phyloP scores from a whole-genome alignment of 2,329 filamentous ascomycete species.

The Microcyclospora pomicola region DNA sequence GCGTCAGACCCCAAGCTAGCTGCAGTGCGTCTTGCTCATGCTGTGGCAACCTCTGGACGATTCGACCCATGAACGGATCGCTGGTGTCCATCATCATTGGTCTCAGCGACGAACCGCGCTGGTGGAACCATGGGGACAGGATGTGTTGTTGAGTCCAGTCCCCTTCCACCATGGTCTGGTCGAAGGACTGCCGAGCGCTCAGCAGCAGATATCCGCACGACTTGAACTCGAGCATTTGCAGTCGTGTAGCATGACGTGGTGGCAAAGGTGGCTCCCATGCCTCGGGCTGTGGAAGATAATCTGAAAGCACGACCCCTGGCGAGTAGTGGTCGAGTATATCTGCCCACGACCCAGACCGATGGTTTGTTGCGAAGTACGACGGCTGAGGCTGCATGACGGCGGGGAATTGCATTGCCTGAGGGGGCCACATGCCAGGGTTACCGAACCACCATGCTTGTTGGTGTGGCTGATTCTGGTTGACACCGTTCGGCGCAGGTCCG shows the following conservation, averaged over 20 bases:
- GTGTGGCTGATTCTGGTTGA: neutral
- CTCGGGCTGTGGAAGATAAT: conserved; percentile 25
- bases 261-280: conserved; percentile 16
- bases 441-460: conserved; percentile 1
- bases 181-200: conserved; percentile 13
- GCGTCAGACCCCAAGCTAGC: conserved; percentile 22
- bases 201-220: conserved; percentile 49
- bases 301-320: conserved; percentile 31
- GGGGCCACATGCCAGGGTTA: neutral
- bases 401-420: too few species aligned
- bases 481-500: too few species aligned
- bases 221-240: conserved; percentile 37
- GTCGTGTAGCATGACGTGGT: conserved; percentile 16
- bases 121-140: conserved; percentile 16
- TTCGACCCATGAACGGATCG: conserved; percentile 25
- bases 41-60: conserved; percentile 25
- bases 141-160: conserved; percentile 6
- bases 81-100: conserved; percentile 25
- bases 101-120: conserved; percentile 18
- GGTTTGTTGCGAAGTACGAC: conserved; percentile 22
- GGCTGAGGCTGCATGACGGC: conserved; percentile 1
- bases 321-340: conserved; percentile 37
- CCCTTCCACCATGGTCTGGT: conserved; percentile 23
- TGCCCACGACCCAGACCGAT: conserved; percentile 37
- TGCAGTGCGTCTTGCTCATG: conserved; percentile 20